Percentiles rank a stretch among this genome's conserved stretches.
These are phyloP conservation scores for Ulmus americana DNA, from an alignment of 331 rosid species.

Conservation along the genomic window DNA sequence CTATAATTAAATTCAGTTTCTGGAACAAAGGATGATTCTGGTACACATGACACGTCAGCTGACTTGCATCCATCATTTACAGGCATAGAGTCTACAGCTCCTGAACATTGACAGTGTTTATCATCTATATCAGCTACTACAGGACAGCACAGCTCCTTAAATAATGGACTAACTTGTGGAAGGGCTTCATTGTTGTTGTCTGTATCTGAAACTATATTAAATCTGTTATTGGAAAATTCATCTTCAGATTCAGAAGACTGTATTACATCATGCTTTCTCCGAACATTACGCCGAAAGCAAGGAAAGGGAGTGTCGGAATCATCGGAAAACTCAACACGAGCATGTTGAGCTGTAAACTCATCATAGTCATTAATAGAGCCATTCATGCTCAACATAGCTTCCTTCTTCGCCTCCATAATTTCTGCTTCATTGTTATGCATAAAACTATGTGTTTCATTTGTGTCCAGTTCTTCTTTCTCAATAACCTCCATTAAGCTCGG, in stretches of 20 bases:
- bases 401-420: slow-evolving; percentile 57
- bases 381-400: slow-evolving; percentile 67
- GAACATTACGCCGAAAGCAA: slow-evolving; percentile 31
- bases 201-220: slow-evolving; percentile 22
- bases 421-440: slow-evolving; percentile 30
- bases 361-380: slow-evolving; percentile 46
- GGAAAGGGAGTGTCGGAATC: slow-evolving; percentile 42
- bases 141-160: slow-evolving; percentile 33
- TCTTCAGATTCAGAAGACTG: slow-evolving; percentile 93
- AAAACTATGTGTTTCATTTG: slow-evolving; percentile 32
- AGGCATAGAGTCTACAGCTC: slow-evolving; percentile 27
- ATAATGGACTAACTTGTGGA: slow-evolving; percentile 26
- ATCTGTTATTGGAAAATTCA: slow-evolving; percentile 30
- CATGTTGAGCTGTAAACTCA: slow-evolving; percentile 50
- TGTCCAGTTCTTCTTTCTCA: slow-evolving; percentile 32
- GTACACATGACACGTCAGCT: slow-evolving; percentile 35
- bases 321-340: slow-evolving; percentile 43
- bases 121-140: slow-evolving; percentile 39
- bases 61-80: slow-evolving; percentile 31
- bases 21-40: slow-evolving; percentile 50
- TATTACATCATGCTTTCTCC: slow-evolving; percentile 58
- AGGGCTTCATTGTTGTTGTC: slow-evolving; percentile 28
- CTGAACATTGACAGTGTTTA: slow-evolving; percentile 32
- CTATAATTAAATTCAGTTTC: slow-evolving; percentile 54
- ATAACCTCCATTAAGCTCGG: slow-evolving; percentile 31